Conservation (phyloP, 148 eudicot genomes). For the Camellia granthamiana region DNA sequence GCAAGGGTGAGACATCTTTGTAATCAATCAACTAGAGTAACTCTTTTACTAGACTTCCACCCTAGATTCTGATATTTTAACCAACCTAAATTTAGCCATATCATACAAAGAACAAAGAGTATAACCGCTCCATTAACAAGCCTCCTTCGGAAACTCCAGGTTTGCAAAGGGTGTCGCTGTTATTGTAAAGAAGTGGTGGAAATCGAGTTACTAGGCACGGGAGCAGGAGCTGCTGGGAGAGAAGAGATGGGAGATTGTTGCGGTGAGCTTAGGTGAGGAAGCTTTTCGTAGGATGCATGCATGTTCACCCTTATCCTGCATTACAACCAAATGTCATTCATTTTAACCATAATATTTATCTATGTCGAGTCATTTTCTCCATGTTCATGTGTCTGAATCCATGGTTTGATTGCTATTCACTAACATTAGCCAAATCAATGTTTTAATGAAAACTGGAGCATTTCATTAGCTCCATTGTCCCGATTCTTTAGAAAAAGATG, state of each 20-base stretch:
- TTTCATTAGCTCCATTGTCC: background rate
- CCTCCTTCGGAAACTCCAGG: background rate
- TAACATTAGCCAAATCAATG: too few species aligned
- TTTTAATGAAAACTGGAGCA: background rate
- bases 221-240: slow-evolving; percentile 1
- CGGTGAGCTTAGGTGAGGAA: slow-evolving; percentile 32
- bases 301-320: slow-evolving; percentile 96
- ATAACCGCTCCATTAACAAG: background rate
- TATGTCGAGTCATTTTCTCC: background rate
- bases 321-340: background rate
- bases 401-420: too few species aligned
- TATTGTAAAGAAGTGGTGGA: slow-evolving; percentile 6
- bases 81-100: background rate
- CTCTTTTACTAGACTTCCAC: background rate
- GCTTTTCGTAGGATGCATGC: slow-evolving; percentile 68
- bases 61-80: background rate
- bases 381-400: background rate
- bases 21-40: background rate
- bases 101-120: slow-evolving; percentile 5
- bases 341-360: background rate
- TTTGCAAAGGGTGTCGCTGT: background rate
- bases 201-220: background rate
- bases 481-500: background rate
- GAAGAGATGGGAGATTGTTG: slow-evolving; percentile 27
- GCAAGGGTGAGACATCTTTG: background rate